Conservation (phyloP, 164 flowering plant species). For the Santalum album region DNA sequence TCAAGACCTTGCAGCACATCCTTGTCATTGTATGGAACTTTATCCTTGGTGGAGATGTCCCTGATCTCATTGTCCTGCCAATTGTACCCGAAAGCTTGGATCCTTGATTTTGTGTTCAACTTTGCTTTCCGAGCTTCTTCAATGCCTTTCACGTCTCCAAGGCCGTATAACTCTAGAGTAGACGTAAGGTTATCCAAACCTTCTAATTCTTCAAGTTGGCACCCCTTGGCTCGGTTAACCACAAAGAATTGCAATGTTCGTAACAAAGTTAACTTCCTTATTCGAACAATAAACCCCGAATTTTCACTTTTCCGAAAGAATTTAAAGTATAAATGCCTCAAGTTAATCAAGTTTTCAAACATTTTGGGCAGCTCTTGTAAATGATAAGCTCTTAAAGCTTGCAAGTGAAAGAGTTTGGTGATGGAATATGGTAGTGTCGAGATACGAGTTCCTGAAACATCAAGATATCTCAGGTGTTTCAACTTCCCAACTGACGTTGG, state of each 20-base stretch:
- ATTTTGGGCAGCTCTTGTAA: conserved; percentile 11
- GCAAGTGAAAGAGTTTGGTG: conserved; percentile 4
- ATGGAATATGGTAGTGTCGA: conserved; percentile 4
- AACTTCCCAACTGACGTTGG: conserved; percentile 1
- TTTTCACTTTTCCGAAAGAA: not conserved
- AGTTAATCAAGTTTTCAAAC: conserved; percentile 6
- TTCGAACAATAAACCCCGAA: not conserved
- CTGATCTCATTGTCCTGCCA: too few species aligned
- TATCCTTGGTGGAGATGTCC: too few species aligned
- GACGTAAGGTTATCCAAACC: conserved; percentile 1
- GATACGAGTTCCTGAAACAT: not conserved
- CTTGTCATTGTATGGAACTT: too few species aligned
- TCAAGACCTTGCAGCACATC: too few species aligned
- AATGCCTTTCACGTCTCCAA: conserved; percentile 1
- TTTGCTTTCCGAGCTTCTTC: conserved; percentile 5
- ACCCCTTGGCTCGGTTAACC: conserved; percentile 1
- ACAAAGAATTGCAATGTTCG: conserved; percentile 9
- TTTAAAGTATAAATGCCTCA: conserved; percentile 5
- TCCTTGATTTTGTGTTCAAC: conserved; percentile 1
- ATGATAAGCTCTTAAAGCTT: not conserved
- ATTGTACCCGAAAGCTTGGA: too few species aligned
- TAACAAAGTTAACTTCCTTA: conserved; percentile 8
- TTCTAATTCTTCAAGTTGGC: conserved; percentile 2
- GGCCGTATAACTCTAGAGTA: not conserved
- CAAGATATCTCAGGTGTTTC: conserved; percentile 8